A percentile compares a stretch with the other conserved stretches of the same genome.
Conservation (phyloP, 2,329 filamentous ascomycete species). For the Colletotrichum gigasporum region DNA sequence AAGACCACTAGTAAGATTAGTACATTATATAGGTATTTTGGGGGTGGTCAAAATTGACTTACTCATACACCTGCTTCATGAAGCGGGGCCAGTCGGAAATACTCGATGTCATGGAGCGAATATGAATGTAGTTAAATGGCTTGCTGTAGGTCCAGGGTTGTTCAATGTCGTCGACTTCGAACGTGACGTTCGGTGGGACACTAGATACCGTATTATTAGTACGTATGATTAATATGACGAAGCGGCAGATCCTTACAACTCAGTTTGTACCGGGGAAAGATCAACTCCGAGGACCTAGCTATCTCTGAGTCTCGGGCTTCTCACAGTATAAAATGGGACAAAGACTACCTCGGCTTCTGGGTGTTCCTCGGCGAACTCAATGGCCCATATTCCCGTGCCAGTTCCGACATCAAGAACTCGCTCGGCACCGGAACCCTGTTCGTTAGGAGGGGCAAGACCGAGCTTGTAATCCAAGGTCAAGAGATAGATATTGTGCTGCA, state of each 20-base stretch:
- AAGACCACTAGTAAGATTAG: too few relatives aligned
- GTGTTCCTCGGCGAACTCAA: conserved; percentile 35
- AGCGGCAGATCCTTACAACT: conserved; percentile 31
- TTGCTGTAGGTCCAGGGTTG: conserved; percentile 32
- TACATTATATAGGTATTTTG: too few relatives aligned
- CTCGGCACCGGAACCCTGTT: conserved; percentile 28
- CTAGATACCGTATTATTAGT: conserved; percentile 6
- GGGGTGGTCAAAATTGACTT: neutral
- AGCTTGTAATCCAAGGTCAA: conserved; percentile 45
- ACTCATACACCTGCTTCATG: conserved; percentile 34
- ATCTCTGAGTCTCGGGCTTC: neutral
- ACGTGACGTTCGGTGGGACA: conserved; percentile 40
- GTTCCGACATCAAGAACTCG: conserved; percentile 31
- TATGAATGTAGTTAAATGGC: conserved; percentile 44
- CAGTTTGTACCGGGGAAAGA: conserved; percentile 44
- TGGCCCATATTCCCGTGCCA: conserved; percentile 17
- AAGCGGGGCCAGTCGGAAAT: conserved; percentile 36
- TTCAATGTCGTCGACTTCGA: too few relatives aligned
- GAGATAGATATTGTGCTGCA: conserved; percentile 46
- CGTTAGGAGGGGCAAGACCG: conserved; percentile 35
- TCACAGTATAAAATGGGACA: neutral
- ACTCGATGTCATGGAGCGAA: conserved; percentile 40
- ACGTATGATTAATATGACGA: too few relatives aligned
- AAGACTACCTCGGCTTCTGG: conserved; percentile 34
- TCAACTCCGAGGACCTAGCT: conserved; percentile 39